Percentiles rank a stretch among this genome's conserved stretches.
Evolutionary conservation across 1,284 basidiomycete genomes (phyloP).

Genomic region (Pulveroboletus sp.): DNA sequence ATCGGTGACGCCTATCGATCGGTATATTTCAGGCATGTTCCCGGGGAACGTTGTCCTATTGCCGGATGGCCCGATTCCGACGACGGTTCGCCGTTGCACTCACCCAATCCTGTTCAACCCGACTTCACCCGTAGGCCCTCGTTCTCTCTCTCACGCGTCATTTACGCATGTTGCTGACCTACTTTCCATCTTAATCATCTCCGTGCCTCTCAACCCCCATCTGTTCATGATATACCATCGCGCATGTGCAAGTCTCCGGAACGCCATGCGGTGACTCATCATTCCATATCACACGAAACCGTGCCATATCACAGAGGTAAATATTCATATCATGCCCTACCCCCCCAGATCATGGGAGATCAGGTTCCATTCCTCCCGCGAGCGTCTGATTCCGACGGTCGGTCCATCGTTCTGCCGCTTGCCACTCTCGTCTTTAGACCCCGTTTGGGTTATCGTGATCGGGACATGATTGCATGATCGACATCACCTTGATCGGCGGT

Average conservation of each 20-base stretch:
- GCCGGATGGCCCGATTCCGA: neutral
- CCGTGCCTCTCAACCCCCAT: neutral
- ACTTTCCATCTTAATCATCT: neutral
- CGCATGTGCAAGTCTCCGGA: neutral
- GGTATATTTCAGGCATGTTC: neutral
- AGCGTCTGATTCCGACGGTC: neutral
- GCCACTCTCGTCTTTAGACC: too few species aligned
- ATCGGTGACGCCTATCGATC: neutral
- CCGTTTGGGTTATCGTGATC: too few species aligned
- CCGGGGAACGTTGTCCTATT: neutral
- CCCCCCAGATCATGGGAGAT: neutral
- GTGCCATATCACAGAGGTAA: neutral
- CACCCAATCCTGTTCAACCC: neutral
- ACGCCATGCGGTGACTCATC: neutral
- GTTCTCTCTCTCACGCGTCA: constrained; percentile 2
- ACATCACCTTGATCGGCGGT: neutral
- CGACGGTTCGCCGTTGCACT: neutral
- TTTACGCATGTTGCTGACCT: neutral
- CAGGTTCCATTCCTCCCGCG: neutral
- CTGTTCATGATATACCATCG: neutral
- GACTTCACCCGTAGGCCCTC: constrained; percentile 11
- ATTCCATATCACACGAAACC: neutral
- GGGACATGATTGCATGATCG: too few species aligned
- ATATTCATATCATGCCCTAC: too few species aligned
- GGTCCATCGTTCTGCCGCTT: too few species aligned